Percentiles rank a stretch among this genome's conserved stretches.
phyloP scores from a whole-genome alignment of 148 eudicot genomes.

The Limonium bicolor region DNA sequence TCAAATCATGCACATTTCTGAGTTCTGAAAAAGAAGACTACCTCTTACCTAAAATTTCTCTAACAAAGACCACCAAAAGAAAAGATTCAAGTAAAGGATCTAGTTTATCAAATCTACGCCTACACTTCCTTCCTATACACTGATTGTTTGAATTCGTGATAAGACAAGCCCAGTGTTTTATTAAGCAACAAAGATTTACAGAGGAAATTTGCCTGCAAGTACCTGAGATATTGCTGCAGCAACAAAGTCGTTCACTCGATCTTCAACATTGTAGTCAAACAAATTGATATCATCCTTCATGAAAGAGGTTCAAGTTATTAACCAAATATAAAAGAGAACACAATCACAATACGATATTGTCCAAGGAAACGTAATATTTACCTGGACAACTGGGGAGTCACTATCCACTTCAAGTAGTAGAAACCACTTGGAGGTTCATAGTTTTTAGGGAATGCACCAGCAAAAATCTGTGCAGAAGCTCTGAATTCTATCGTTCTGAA shows the following conservation, averaged over 20 bases:
- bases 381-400: conserved; percentile 73
- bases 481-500: background rate
- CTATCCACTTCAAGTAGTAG: conserved; percentile 70
- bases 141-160: too few relatives aligned
- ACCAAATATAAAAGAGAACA: too few relatives aligned
- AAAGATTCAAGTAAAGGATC: too few relatives aligned
- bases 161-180: too few relatives aligned
- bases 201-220: too few relatives aligned
- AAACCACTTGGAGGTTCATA: conserved; percentile 82
- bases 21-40: too few relatives aligned
- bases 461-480: conserved; percentile 42
- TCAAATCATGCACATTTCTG: too few relatives aligned
- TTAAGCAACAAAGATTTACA: too few relatives aligned
- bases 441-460: conserved; percentile 68
- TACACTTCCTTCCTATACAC: too few relatives aligned
- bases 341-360: background rate
- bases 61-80: too few relatives aligned
- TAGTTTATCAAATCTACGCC: too few relatives aligned
- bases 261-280: conserved; percentile 93
- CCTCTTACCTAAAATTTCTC: too few relatives aligned
- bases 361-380: conserved; percentile 17
- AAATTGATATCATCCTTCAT: conserved; percentile 72
- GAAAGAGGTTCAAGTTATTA: conserved; percentile 6
- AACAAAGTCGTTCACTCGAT: conserved; percentile 80
- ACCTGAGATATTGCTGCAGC: conserved; percentile 87